Base-by-base conservation (phyloP, 2,329 filamentous ascomycete genomes). In the Didymella pomorum region DNA sequence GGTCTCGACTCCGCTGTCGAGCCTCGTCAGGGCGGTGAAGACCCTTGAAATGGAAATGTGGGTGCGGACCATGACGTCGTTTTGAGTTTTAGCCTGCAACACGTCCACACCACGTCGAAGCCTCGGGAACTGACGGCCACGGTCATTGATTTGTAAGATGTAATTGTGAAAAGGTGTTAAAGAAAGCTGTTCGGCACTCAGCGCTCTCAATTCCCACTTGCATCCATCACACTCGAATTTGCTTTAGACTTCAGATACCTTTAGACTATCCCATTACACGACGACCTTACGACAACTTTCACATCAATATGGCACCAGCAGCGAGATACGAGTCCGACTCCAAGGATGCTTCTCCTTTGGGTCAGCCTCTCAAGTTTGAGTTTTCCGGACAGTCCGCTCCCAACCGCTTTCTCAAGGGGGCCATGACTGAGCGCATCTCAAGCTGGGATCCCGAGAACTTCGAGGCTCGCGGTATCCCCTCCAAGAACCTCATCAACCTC, bases 371-470 rank as follows among this genome's bases (percentile, higher is more conserved):
- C 47, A 65, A 77, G 29, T 81, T 81, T 60, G 73, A 74, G 16
- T 81, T 81, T 63, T 83, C 82, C 41, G 80, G 82, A 50, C 81
- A 79, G 56, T 83, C 81, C 1, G 87, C 87, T 1, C 83, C 82
- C 41, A 90, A 90, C 70, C 80, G 87, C n/a, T 87, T 89, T 67
- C 73, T 89, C 63, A 90, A 90, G 73, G 86, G 80, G 6, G 84
- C 88, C 41, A 89, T 90, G 87, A 85, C 84, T 2, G 88, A 91
- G 71, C 79, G 82, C 8, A 76, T 89, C 14, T 84, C 86, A 0
- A 86, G 83, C 5, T 90, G 86, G 85, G 80, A 84, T 57, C 78
- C 82, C 7, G 80, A 80, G 23, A 79, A 85, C 55, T 65, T 84
- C 9, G 74, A 81, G 21, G 79, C 79, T 3, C 81, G 87, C 41